phyloP scores from a whole-genome alignment of 208 protist genomes.

The Acanthamoeba triangularis region DNA sequence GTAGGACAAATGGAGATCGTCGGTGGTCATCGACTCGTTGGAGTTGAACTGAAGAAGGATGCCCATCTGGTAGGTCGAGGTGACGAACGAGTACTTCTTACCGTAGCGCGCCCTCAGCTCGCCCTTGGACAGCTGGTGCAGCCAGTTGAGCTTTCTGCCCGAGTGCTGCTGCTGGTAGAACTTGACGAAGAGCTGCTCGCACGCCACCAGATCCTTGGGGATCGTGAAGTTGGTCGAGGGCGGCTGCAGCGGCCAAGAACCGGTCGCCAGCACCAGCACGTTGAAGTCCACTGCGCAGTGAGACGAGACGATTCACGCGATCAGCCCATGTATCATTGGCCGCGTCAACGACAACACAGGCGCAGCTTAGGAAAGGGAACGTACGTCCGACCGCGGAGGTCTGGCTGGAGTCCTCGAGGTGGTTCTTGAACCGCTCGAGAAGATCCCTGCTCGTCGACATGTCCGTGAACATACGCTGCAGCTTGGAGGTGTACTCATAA shows the following conservation, averaged over 20 bases:
- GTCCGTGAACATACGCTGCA: conserved; percentile 93
- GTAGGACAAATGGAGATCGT: conserved; percentile 75
- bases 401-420: conserved; percentile 76
- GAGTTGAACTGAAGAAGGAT: conserved; percentile 87
- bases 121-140: conserved; percentile 89
- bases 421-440: conserved; percentile 82
- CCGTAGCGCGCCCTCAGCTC: conserved; percentile 88
- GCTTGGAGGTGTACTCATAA: conserved; percentile 92
- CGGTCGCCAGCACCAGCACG: conserved; percentile 86
- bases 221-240: conserved; percentile 87
- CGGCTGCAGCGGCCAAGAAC: conserved; percentile 88
- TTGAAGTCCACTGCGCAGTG: conserved; percentile 83
- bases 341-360: too few species aligned
- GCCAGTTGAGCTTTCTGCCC: conserved; percentile 90
- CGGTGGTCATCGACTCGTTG: conserved; percentile 78
- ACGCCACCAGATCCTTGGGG: conserved; percentile 83
- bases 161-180: conserved; percentile 84
- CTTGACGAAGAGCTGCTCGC: conserved; percentile 79
- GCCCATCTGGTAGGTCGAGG: conserved; percentile 88
- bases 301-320: not conserved
- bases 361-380: not conserved
- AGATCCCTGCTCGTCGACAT: conserved; percentile 88
- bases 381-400: conserved; percentile 39
- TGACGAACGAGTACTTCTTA: conserved; percentile 83
- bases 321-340: not conserved